Base-by-base conservation (phyloP, 2,329 filamentous ascomycete genomes). In the Ophiocordyceps australis region DNA sequence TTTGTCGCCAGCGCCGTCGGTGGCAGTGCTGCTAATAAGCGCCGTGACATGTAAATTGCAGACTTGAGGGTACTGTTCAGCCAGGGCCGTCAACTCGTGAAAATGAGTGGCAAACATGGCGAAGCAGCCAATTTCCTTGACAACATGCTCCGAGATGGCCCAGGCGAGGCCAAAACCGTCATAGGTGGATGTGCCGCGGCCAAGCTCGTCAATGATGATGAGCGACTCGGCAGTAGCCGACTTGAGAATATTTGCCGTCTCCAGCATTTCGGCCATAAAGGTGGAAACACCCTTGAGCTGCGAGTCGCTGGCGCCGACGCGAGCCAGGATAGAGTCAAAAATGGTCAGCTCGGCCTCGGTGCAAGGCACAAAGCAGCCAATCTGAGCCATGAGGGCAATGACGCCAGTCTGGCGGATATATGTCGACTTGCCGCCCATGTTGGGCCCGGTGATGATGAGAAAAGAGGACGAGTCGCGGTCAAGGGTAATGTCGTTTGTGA, bases 261-360 rank as follows among this genome's bases (percentile, higher is more conserved):
- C 89, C 14, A 98, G 67, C 89, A 98, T 98, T 55, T 98, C 89
- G 2, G 89, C 89, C 91, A 98, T 98, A 51, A 98, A 98, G 0
- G 89, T 98, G 4, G 82, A 93, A 3, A 98, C 89, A 19, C 89
- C 89, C 54, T 95, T 95, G 34, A 98, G 74, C 50, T 95, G 89
- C 6, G 81, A 92, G 52, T 98, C 91, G 39, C 79, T 89, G 6
- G 89, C 91, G 22, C 91, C 89, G 0, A 98, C 89, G 38, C 89
- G 78, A 0, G 91, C 89, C 20, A 98, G 75, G 33, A 98, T 93
- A 34, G 82, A 89, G 55, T 98, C 89, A 47, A 94, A 98, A 30
- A 98, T 83, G 11, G 81, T 92, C 23, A 98, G 57, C 49, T 95
- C 85, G 10, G 91, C 89, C 45, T 82, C 74, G 4, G 74, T 59